These are phyloP conservation scores for Choanephora cucurbitarum DNA, from an alignment of 371 early-diverging fungal species.

Conservation along the genomic window DNA sequence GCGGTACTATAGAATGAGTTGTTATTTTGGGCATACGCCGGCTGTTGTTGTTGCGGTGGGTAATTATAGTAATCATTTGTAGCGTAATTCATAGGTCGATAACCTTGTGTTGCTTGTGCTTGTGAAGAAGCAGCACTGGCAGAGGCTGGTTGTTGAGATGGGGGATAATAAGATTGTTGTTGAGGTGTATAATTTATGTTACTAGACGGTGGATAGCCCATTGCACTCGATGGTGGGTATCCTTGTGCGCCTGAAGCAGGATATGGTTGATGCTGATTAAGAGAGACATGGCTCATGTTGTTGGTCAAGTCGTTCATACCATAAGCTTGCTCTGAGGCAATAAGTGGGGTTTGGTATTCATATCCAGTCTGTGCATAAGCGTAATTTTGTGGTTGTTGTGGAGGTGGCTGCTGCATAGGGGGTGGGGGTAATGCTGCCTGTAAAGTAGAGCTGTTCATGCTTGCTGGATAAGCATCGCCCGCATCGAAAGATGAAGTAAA, in stretches of 20 bases:
- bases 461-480: slow-evolving; percentile 7
- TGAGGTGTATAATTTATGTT: slow-evolving; percentile 13
- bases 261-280: slow-evolving; percentile 11
- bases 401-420: neutral
- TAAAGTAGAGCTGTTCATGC: neutral
- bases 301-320: slow-evolving; percentile 20
- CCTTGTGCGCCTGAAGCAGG: neutral
- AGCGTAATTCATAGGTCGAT: neutral
- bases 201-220: neutral
- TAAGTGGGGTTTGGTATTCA: neutral
- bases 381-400: slow-evolving; percentile 1
- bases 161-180: neutral
- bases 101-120: neutral
- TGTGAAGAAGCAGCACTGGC: neutral
- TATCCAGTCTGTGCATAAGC: slow-evolving; percentile 1
- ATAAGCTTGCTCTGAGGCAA: slow-evolving; percentile 3
- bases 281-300: slow-evolving; percentile 18
- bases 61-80: neutral
- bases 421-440: slow-evolving; percentile 1
- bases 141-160: slow-evolving; percentile 3
- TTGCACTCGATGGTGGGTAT: slow-evolving; percentile 8
- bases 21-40: slow-evolving; percentile 8
- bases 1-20: slow-evolving; percentile 12
- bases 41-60: neutral
- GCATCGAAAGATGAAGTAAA: slow-evolving; percentile 51